A percentile compares a stretch with the other conserved stretches of the same genome.
Conservation (phyloP, 352 stramenopile genomes). For the Phytophthora capsici region DNA sequence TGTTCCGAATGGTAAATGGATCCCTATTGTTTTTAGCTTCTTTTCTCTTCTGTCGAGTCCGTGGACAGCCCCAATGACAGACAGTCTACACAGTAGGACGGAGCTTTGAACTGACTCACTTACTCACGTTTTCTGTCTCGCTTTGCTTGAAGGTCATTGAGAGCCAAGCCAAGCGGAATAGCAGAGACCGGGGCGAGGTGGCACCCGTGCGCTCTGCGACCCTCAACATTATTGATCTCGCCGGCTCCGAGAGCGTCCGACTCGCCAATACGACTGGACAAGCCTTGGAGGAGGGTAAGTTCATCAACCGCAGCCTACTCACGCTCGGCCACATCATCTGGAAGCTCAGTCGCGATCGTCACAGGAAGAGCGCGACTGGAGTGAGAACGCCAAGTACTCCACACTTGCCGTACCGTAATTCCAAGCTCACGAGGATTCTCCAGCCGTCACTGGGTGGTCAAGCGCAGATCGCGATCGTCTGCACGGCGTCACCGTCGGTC, state of each 20-base stretch:
- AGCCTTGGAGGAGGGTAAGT: constrained; percentile 84
- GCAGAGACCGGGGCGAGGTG: constrained; percentile 29
- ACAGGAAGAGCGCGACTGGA: constrained; percentile 27
- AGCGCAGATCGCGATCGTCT: constrained; percentile 97
- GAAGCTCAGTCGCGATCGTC: constrained; percentile 83
- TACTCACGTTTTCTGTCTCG: constrained; percentile 31
- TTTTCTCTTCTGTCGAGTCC: constrained; percentile 14
- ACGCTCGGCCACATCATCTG: constrained; percentile 95
- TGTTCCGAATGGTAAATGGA: constrained; percentile 71
- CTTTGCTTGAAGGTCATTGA: constrained; percentile 63
- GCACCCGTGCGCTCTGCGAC: constrained; percentile 73
- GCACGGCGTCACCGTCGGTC: constrained; percentile 94
- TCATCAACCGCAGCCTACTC: constrained; percentile 92
- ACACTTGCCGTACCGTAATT: constrained; percentile 98
- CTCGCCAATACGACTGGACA: constrained; percentile 81
- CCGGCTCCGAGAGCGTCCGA: constrained; percentile 87
- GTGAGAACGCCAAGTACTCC: constrained; percentile 21
- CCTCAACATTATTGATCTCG: constrained; percentile 92
- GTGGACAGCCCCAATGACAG: constrained; percentile 24
- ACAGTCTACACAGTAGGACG: constrained; percentile 32
- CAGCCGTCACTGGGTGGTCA: constrained; percentile 96
- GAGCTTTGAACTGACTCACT: constrained; percentile 32
- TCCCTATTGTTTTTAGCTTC: constrained; percentile 10
- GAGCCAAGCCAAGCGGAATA: constrained; percentile 62
- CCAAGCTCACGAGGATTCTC: constrained; percentile 98